A percentile compares a stretch with the other conserved stretches of the same genome.
Evolutionary conservation across 2,329 filamentous ascomycete genomes (phyloP).

Genomic region (Graphiopsis chlorocephala): DNA sequence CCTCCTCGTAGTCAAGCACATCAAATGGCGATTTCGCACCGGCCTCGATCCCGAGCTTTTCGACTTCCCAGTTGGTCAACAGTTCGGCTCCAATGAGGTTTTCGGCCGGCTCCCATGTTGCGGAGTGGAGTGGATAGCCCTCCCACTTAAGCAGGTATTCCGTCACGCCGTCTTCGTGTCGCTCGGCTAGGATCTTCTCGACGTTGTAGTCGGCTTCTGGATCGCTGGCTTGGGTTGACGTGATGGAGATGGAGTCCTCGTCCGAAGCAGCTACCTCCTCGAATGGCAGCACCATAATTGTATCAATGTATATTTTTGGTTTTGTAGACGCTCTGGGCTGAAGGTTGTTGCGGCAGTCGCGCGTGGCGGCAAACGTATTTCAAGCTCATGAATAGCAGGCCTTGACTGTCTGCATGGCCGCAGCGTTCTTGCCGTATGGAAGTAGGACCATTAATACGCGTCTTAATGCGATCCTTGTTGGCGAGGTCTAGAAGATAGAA

Average conservation of each 20-base stretch:
- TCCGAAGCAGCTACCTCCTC: conserved; percentile 23
- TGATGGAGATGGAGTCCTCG: conserved; percentile 28
- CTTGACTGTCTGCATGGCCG: neutral
- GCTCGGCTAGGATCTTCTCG: conserved; percentile 31
- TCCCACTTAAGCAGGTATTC: conserved; percentile 34
- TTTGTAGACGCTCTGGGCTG: neutral
- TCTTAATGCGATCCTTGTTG: neutral
- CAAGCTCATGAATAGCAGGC: neutral
- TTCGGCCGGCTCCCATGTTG: conserved; percentile 32
- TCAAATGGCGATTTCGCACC: conserved; percentile 23
- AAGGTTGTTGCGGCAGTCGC: neutral
- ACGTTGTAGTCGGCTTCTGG: conserved; percentile 28
- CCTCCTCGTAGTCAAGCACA: conserved; percentile 22
- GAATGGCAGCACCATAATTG: conserved; percentile 8
- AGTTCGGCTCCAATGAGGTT: conserved; percentile 19
- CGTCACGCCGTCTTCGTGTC: conserved; percentile 9
- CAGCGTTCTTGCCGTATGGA: neutral
- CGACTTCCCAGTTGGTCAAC: conserved; percentile 24
- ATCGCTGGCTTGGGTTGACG: conserved; percentile 27
- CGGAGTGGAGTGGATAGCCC: conserved; percentile 27
- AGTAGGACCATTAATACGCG: neutral
- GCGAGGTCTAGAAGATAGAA: neutral
- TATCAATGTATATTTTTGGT: neutral
- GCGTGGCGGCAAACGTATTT: neutral
- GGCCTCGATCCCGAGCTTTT: conserved; percentile 16